Evolutionary conservation across 2,329 filamentous ascomycete genomes (phyloP).

Genomic region (Penicillium palitans): DNA sequence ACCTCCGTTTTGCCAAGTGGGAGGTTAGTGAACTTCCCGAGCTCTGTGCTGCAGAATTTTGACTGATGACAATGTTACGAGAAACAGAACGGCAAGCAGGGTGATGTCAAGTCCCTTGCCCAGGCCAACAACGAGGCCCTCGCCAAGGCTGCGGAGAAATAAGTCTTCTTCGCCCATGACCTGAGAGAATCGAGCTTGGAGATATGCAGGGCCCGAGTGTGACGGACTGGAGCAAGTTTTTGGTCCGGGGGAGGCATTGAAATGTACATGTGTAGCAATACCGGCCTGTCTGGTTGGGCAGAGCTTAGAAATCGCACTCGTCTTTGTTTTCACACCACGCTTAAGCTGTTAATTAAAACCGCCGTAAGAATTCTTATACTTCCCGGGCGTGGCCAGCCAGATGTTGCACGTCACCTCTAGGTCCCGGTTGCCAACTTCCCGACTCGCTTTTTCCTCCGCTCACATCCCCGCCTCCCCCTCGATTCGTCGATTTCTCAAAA

Average conservation of each 20-base stretch:
- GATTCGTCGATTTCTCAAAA: slow-evolving; percentile 14
- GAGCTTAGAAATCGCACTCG: slow-evolving; percentile 28
- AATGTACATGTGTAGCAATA: slow-evolving; percentile 43
- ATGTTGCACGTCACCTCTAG: slow-evolving; percentile 25
- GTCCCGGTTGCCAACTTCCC: slow-evolving; percentile 14
- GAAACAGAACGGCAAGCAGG: slow-evolving; percentile 88
- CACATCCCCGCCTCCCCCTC: slow-evolving; percentile 18
- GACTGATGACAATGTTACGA: slow-evolving; percentile 34
- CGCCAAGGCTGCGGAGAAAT: slow-evolving; percentile 46
- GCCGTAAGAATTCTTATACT: slow-evolving; percentile 10
- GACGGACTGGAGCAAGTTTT: slow-evolving; percentile 17
- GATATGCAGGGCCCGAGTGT: slow-evolving; percentile 23
- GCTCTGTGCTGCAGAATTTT: slow-evolving; percentile 3
- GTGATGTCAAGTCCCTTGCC: slow-evolving; percentile 73
- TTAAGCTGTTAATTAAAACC: slow-evolving; percentile 4
- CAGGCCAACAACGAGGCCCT: slow-evolving; percentile 54
- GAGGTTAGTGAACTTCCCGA: slow-evolving; percentile 59
- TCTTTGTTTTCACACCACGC: slow-evolving; percentile 21
- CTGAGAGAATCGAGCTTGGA: slow-evolving; percentile 20
- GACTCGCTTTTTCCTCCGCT: slow-evolving; percentile 26
- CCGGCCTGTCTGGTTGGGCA: slow-evolving; percentile 34
- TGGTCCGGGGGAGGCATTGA: slow-evolving; percentile 25
- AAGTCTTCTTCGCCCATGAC: slow-evolving; percentile 25
- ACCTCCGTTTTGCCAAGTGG: slow-evolving; percentile 92
- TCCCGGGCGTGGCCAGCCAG: slow-evolving; percentile 7